Conservation (phyloP, 345 rosid species). For the Hibiscus trionum region DNA sequence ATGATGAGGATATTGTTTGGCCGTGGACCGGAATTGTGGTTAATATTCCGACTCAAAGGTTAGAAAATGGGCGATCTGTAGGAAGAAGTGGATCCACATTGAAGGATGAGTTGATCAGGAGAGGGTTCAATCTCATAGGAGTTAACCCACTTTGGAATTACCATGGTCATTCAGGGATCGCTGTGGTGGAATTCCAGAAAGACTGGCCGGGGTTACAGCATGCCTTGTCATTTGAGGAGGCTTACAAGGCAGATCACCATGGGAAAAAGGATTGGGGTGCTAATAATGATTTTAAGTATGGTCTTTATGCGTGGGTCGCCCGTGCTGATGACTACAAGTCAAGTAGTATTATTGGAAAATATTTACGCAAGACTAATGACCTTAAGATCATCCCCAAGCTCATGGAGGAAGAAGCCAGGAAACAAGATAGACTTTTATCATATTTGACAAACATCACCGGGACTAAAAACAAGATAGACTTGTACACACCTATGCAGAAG, state of each 20-base stretch:
- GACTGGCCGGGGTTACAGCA: conserved; percentile 89
- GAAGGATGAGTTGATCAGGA: conserved; percentile 54
- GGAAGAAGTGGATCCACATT: conserved; percentile 86
- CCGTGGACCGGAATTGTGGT: conserved; percentile 75
- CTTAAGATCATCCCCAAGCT: conserved; percentile 65
- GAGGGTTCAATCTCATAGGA: conserved; percentile 80
- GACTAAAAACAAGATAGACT: conserved; percentile 29
- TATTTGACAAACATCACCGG: conserved; percentile 46
- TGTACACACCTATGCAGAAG: neutral
- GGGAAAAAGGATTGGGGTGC: conserved; percentile 68
- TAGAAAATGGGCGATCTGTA: conserved; percentile 50
- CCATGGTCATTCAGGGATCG: conserved; percentile 79
- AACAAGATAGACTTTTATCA: conserved; percentile 57
- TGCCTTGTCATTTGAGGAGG: conserved; percentile 83
- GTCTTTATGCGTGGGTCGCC: conserved; percentile 90
- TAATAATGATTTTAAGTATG: conserved; percentile 32
- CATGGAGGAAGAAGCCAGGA: conserved; percentile 80
- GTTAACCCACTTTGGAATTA: conserved; percentile 80
- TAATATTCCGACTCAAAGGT: conserved; percentile 60
- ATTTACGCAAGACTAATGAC: conserved; percentile 63
- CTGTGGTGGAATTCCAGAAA: conserved; percentile 72
- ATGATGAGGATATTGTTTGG: conserved; percentile 54
- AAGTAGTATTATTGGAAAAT: conserved; percentile 58
- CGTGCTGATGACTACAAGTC: conserved; percentile 70
- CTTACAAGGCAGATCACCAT: conserved; percentile 70